Evolutionary conservation across 192 early-diverging fungal genomes (phyloP).

Genomic region (Irineochytrium annulatum): DNA sequence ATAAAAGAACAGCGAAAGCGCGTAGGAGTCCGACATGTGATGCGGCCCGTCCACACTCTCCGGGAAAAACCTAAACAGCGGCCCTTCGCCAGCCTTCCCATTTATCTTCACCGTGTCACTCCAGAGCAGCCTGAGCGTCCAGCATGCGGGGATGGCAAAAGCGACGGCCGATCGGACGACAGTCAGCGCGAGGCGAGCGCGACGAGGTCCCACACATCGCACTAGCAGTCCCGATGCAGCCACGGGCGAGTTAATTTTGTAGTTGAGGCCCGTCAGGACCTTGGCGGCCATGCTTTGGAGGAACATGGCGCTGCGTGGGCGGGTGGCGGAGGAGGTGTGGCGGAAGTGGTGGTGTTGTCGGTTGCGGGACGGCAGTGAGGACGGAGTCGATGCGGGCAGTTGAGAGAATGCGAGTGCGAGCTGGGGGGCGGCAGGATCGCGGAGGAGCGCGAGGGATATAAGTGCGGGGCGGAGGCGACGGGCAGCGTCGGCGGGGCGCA

Average conservation of each 20-base stretch:
- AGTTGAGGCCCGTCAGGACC: not conserved
- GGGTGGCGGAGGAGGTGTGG: too few species aligned
- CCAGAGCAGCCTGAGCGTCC: not conserved
- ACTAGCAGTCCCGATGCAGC: not conserved
- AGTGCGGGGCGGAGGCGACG: too few species aligned
- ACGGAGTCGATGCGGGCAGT: too few species aligned
- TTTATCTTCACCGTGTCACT: not conserved
- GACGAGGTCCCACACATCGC: not conserved
- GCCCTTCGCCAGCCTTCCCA: too few species aligned
- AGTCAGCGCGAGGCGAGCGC: not conserved
- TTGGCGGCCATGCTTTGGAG: too few species aligned
- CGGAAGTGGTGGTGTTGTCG: too few species aligned
- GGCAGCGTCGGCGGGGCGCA: too few species aligned
- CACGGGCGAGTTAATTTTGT: not conserved
- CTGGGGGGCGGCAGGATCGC: too few species aligned
- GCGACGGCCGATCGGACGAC: not conserved
- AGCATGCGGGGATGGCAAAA: not conserved
- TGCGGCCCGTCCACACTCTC: not conserved
- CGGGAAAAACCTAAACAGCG: not conserved
- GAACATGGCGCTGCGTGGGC: too few species aligned
- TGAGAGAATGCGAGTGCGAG: too few species aligned
- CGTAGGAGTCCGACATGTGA: not conserved
- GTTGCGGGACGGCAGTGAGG: too few species aligned
- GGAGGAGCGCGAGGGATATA: too few species aligned
- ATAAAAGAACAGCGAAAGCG: not conserved